phyloP scores from a whole-genome alignment of 768 basidiomycete genomes.

The Clitopilus passeckerianus region DNA sequence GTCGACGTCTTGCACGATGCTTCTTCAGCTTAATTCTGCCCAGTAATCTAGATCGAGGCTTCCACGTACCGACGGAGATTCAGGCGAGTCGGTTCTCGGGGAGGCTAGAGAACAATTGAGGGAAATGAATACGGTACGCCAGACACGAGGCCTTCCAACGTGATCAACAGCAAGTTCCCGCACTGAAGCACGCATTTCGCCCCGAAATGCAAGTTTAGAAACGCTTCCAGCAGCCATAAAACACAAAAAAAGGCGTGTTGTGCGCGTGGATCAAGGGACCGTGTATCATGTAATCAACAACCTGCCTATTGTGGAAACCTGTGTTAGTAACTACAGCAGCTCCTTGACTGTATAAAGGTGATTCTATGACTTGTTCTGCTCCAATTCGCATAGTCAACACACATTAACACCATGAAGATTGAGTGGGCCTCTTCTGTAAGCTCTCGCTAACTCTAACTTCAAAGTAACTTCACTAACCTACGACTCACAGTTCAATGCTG shows the following conservation, averaged over 20 bases:
- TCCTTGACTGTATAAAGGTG: conserved; percentile 7
- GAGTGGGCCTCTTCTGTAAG: conserved; percentile 45
- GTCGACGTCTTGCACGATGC: neutral
- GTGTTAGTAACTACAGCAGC: neutral
- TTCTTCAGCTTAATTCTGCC: neutral
- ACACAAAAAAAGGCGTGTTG: neutral
- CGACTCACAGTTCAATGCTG: conserved; percentile 30
- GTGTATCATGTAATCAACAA: neutral
- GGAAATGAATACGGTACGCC: neutral
- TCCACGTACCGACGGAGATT: neutral
- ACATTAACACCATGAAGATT: conserved; percentile 38
- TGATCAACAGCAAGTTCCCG: neutral
- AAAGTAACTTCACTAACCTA: neutral
- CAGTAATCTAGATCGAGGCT: neutral
- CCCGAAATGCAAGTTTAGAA: neutral
- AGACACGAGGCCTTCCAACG: neutral
- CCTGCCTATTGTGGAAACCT: neutral
- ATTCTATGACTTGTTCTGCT: neutral
- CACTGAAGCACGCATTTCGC: neutral
- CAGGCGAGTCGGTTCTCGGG: neutral
- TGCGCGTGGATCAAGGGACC: neutral
- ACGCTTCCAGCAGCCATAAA: neutral
- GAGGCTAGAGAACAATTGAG: neutral
- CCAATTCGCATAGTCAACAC: conserved; percentile 3
- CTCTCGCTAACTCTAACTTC: conserved; percentile 1